phyloP scores from a whole-genome alignment of 768 basidiomycete species.

The Leccinum ochraceum region DNA sequence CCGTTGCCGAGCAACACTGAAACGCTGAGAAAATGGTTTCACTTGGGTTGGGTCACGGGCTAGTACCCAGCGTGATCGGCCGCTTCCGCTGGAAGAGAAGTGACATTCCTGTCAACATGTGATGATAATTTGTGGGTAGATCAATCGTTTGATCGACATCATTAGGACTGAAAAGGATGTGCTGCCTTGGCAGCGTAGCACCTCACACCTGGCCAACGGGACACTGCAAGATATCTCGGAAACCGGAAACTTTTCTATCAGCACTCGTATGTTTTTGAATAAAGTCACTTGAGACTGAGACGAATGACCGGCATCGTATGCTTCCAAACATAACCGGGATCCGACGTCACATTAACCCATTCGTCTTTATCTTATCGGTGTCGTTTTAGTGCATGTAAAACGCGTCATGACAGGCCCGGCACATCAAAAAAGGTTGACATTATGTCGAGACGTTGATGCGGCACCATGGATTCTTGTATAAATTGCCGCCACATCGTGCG shows the following conservation, averaged over 20 bases:
- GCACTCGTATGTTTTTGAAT: not conserved
- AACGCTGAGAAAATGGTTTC: not conserved
- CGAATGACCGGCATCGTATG: too few relatives aligned
- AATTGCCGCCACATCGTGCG: not conserved
- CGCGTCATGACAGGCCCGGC: not conserved
- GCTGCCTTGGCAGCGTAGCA: not conserved
- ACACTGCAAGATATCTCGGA: not conserved
- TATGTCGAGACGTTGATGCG: not conserved
- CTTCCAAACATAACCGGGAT: not conserved
- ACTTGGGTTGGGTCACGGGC: not conserved
- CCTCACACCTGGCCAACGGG: not conserved
- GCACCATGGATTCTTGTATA: not conserved
- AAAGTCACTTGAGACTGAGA: too few relatives aligned
- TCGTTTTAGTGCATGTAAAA: not conserved
- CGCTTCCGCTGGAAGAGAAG: not conserved
- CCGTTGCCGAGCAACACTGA: not conserved
- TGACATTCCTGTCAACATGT: not conserved
- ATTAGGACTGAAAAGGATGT: not conserved
- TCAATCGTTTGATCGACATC: not conserved
- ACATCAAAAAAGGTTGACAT: not conserved
- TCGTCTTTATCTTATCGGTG: not conserved
- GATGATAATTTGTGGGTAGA: not conserved
- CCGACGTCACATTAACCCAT: not conserved
- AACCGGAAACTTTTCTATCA: not conserved
- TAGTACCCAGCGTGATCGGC: not conserved